Evolutionary conservation across 129 eudicot species (phyloP).

Genomic region (Silybum marianum): DNA sequence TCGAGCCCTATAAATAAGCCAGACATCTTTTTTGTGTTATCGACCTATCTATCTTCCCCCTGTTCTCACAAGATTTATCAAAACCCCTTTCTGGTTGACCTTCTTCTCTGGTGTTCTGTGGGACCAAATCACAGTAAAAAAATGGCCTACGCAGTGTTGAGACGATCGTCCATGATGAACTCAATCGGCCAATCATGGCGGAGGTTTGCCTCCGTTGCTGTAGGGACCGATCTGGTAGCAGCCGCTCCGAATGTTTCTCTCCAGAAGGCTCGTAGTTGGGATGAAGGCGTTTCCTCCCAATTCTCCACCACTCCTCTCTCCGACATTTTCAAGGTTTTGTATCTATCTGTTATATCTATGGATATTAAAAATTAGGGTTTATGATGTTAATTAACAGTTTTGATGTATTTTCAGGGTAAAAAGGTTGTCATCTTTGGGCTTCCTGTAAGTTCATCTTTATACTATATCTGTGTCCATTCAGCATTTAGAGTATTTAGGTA

Average conservation of each 20-base stretch:
- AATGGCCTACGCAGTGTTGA: slow-evolving; percentile 56
- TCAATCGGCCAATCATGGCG: slow-evolving; percentile 46
- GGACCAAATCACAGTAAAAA: background rate
- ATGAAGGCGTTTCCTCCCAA: slow-evolving; percentile 88
- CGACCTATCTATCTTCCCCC: slow-evolving; percentile 9
- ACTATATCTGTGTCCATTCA: background rate
- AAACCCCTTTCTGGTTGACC: background rate
- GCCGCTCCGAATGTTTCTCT: slow-evolving; percentile 85
- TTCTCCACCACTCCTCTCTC: slow-evolving; percentile 79
- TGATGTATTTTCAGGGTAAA: slow-evolving; percentile 64
- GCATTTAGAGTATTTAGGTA: background rate
- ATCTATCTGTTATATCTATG: background rate
- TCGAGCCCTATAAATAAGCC: background rate
- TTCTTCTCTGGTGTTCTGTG: slow-evolving; percentile 10
- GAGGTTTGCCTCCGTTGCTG: slow-evolving; percentile 72
- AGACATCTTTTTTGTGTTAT: background rate
- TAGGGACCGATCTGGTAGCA: slow-evolving; percentile 72
- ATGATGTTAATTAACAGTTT: background rate
- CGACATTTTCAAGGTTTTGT: slow-evolving; percentile 79
- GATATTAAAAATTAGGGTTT: slow-evolving; percentile 11
- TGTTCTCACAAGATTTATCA: background rate
- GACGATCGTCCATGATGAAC: slow-evolving; percentile 48
- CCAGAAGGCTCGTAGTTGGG: slow-evolving; percentile 94
- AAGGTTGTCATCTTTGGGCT: slow-evolving; percentile 95
- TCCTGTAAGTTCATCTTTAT: slow-evolving; percentile 65